phyloP scores from a whole-genome alignment of 257 asterid species.

The Nemophila menziesii region DNA sequence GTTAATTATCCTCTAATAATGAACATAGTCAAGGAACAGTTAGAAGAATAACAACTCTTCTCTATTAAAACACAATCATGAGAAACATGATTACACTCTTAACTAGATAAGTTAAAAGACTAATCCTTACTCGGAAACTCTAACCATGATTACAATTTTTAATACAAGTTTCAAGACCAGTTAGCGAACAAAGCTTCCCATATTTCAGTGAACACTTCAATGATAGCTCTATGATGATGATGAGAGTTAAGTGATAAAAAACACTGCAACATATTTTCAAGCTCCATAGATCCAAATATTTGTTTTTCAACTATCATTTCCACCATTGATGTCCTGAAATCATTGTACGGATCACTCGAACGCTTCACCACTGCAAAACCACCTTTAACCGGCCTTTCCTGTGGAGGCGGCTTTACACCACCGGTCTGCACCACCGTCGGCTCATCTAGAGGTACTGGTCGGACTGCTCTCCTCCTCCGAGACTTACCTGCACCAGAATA shows the following conservation, averaged over 20 bases:
- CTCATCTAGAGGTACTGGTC: background rate
- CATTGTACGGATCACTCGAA: slow-evolving; percentile 26
- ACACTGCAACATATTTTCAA: slow-evolving; percentile 24
- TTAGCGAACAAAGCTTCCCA: slow-evolving; percentile 24
- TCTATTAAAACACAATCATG: background rate
- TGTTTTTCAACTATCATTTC: slow-evolving; percentile 28
- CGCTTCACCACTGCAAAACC: slow-evolving; percentile 29
- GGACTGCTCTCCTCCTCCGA: background rate
- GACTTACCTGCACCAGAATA: background rate
- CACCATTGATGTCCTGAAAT: slow-evolving; percentile 32
- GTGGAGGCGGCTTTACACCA: background rate
- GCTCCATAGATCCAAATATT: slow-evolving; percentile 15
- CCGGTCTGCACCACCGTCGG: no score
- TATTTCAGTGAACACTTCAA: slow-evolving; percentile 21
- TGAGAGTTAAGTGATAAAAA: slow-evolving; percentile 19
- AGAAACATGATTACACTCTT: background rate
- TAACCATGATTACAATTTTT: background rate
- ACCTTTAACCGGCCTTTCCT: slow-evolving; percentile 10
- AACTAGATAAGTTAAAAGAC: no score
- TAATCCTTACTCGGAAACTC: no score
- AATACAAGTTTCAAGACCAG: background rate
- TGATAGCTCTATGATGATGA: slow-evolving; percentile 21
- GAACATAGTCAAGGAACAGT: background rate
- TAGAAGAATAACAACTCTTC: background rate
- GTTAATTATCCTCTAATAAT: background rate